phyloP scores from a whole-genome alignment of 1,284 basidiomycete species.

The Tranzscheliella williamsii region DNA sequence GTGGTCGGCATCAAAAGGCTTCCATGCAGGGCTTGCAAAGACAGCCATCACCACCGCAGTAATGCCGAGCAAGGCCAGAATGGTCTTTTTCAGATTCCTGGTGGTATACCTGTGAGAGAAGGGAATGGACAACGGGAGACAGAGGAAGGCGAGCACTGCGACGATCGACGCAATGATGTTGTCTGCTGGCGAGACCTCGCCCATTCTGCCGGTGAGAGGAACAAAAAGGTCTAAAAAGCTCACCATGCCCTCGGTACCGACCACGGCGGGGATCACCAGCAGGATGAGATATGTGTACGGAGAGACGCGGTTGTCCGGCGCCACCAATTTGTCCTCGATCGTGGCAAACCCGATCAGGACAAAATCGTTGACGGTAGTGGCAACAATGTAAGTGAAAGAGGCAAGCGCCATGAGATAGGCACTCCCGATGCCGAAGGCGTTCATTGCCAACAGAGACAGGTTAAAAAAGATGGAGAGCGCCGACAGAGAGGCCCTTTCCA shows the following conservation, averaged over 20 bases:
- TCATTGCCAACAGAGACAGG: slow-evolving; percentile 58
- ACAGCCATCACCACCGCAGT: slow-evolving; percentile 67
- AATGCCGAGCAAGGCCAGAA: slow-evolving; percentile 65
- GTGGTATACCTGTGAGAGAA: slow-evolving; percentile 73
- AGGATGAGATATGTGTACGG: slow-evolving; percentile 42
- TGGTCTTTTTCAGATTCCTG: slow-evolving; percentile 59
- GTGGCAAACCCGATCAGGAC: slow-evolving; percentile 37
- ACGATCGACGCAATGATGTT: slow-evolving; percentile 77
- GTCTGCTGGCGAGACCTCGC: slow-evolving; percentile 68
- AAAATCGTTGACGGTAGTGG: slow-evolving; percentile 52
- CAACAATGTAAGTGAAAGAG: slow-evolving; percentile 64
- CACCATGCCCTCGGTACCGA: slow-evolving; percentile 73
- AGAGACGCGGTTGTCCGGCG: slow-evolving; percentile 48
- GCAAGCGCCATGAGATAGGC: slow-evolving; percentile 71
- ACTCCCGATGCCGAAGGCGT: slow-evolving; percentile 72
- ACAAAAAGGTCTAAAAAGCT: slow-evolving; percentile 83
- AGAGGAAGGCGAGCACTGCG: slow-evolving; percentile 66
- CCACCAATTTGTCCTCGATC: slow-evolving; percentile 42
- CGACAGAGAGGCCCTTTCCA: slow-evolving; percentile 51
- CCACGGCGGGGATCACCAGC: slow-evolving; percentile 67
- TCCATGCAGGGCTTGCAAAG: slow-evolving; percentile 66
- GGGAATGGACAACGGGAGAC: slow-evolving; percentile 69
- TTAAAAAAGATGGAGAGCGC: slow-evolving; percentile 46
- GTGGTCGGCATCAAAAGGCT: slow-evolving; percentile 79
- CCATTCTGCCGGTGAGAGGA: slow-evolving; percentile 72